These are phyloP conservation scores for Dalechampia spathulata DNA, from an alignment of 441 rosid genomes.

Conservation along the genomic window DNA sequence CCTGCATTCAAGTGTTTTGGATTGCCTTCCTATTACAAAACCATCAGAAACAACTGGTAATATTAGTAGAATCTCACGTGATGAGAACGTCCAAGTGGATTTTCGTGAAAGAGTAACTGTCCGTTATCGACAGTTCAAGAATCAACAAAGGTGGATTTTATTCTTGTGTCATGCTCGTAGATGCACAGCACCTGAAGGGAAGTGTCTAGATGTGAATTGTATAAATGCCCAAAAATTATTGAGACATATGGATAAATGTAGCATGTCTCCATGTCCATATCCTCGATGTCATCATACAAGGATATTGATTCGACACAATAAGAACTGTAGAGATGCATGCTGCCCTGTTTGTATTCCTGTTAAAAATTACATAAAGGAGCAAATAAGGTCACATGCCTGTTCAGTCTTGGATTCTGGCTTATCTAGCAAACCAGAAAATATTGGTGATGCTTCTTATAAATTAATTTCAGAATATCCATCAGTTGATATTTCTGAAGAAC, in stretches of 20 bases:
- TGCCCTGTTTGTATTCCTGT: constrained; percentile 99
- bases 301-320: constrained; percentile 67
- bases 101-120: constrained; percentile 69
- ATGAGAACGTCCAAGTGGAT: constrained; percentile 74
- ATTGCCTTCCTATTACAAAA: constrained; percentile 43
- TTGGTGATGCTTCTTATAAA: constrained; percentile 39
- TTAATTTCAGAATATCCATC: constrained; percentile 37
- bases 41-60: constrained; percentile 46
- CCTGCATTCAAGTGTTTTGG: constrained; percentile 53
- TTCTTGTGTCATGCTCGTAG: constrained; percentile 86
- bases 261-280: constrained; percentile 48
- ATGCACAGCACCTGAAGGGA: constrained; percentile 89
- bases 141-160: constrained; percentile 90
- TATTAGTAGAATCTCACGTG: constrained; percentile 41
- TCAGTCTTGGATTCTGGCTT: constrained; percentile 35
- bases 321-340: constrained; percentile 51
- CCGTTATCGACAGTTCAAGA: constrained; percentile 61
- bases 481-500: constrained; percentile 46
- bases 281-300: constrained; percentile 84
- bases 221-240: constrained; percentile 62
- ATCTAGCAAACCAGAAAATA: constrained; percentile 38
- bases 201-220: constrained; percentile 66
- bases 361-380: constrained; percentile 51
- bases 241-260: constrained; percentile 82
- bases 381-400: constrained; percentile 44